Evolutionary conservation across 1,139 yeast species (phyloP), one percentile per base, ranked within the genome.

Genomic region (Sugiyamaella grinbergsii): DNA sequence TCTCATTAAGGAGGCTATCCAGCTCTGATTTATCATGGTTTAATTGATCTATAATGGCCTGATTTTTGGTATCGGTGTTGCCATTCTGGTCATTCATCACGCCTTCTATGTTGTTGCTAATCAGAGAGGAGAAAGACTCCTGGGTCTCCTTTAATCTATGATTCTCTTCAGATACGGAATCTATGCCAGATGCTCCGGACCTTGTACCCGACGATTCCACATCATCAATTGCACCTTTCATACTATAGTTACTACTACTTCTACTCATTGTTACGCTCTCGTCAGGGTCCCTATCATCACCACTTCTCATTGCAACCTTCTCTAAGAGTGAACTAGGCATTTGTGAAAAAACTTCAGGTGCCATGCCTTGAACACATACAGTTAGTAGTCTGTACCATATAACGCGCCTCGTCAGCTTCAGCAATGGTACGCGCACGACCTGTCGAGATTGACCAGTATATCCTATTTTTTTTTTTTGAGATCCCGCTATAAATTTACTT

Each of bases 1-100:
- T 51, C 22, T 54, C 58, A 19, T 58, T 53, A 15, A 60, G 51
- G 23, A 54, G 42, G 7, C 15, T 19, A 24, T 57, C 54, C 31
- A 59, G 47, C 16, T 56, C 45, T 5, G 18, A 16, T 16, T 47
- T 39, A 16, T 39, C 45, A 8, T 22, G 34, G 5, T 23, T 19
- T 8, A 40, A 13, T 22, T 18, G 20, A 20, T 37, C 24, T 16
- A 43, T 43, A 6, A 41, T 28, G 4, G 36, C 26, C 28, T 41
- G 45, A 13, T 16, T 29, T 8, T 29, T 13, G 13, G 33, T 29
- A 8, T 29, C 16, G 13, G 33, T 13, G 13, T n/a, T 19, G 31
- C 13, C 42, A 38, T 4, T n/a, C n/a, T n/a, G n/a, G n/a, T n/a
- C n/a, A n/a, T n/a, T n/a, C n/a, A n/a, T n/a, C n/a, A n/a, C n/a